phyloP scores from a whole-genome alignment of 2,329 filamentous ascomycete genomes.

The Aureobasidium leucospermi region DNA sequence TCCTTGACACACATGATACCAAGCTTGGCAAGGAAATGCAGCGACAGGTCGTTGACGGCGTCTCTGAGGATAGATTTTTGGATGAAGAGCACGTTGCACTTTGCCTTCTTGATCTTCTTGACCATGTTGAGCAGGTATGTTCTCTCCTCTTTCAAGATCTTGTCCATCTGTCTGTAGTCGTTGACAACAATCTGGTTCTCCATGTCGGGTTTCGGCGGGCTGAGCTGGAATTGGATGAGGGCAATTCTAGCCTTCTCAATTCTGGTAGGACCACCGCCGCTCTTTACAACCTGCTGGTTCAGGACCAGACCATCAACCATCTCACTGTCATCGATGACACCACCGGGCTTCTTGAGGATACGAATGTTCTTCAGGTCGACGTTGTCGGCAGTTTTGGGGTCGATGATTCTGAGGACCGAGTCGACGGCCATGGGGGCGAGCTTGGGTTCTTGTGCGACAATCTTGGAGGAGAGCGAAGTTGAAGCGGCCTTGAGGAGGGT shows the following conservation, averaged over 20 bases:
- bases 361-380: conserved; percentile 95
- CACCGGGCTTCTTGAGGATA: conserved; percentile 94
- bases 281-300: conserved; percentile 89
- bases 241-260: conserved; percentile 98
- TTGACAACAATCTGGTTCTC: conserved; percentile 99
- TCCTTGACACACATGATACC: conserved; percentile 96
- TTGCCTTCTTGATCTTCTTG: conserved; percentile 99
- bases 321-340: conserved; percentile 97
- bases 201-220: conserved; percentile 95
- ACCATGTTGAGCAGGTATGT: conserved; percentile 97
- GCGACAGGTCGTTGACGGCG: conserved; percentile 91
- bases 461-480: conserved; percentile 95
- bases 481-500: conserved; percentile 94
- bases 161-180: conserved; percentile 99
- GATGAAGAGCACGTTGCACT: conserved; percentile 96
- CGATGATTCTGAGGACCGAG: conserved; percentile 90
- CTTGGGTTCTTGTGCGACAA: conserved; percentile 94
- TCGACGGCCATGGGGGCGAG: conserved; percentile 98
- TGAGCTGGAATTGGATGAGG: conserved; percentile 97
- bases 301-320: conserved; percentile 91
- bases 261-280: conserved; percentile 76
- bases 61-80: conserved; percentile 98
- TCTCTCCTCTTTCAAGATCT: conserved; percentile 98
- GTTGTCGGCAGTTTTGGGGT: conserved; percentile 90
- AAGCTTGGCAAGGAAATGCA: conserved; percentile 96